Percentiles rank a stretch among this genome's conserved stretches.
These are phyloP conservation scores for Tetrahymena elliotti DNA, from an alignment of 73 alveolate genomes.

Conservation along the genomic window DNA sequence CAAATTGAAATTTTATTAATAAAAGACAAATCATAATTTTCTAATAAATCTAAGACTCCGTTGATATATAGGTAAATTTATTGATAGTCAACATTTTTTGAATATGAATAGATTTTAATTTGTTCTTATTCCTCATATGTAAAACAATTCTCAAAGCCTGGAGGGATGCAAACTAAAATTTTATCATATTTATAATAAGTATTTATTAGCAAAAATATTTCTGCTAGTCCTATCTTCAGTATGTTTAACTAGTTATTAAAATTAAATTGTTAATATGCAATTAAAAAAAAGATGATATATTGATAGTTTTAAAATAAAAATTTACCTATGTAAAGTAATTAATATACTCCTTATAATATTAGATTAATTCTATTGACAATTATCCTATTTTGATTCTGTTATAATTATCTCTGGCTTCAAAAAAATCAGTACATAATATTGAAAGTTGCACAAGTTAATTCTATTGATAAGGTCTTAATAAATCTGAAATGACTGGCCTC, in stretches of 20 bases:
- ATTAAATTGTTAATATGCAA: no score
- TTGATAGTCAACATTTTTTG: no score
- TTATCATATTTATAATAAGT: not conserved
- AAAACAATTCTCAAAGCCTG: not conserved
- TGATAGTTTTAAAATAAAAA: not conserved
- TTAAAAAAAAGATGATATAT: no score
- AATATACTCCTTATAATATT: not conserved
- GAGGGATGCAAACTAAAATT: not conserved
- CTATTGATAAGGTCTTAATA: not conserved
- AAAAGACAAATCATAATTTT: not conserved
- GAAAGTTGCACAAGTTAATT: not conserved
- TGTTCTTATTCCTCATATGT: no score
- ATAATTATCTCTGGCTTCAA: not conserved
- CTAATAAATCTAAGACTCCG: not conserved
- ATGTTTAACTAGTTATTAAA: not conserved
- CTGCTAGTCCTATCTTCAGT: not conserved
- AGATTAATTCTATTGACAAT: not conserved
- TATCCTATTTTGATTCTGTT: not conserved
- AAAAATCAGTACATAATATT: not conserved
- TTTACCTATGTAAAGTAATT: not conserved
- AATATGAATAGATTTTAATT: no score
- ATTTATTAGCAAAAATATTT: no score
- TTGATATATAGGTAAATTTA: not conserved
- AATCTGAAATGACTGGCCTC: not conserved
- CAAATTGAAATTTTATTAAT: not conserved